Conservation (phyloP, 1,139 yeast species). For the Yamadazyma blattariae region DNA sequence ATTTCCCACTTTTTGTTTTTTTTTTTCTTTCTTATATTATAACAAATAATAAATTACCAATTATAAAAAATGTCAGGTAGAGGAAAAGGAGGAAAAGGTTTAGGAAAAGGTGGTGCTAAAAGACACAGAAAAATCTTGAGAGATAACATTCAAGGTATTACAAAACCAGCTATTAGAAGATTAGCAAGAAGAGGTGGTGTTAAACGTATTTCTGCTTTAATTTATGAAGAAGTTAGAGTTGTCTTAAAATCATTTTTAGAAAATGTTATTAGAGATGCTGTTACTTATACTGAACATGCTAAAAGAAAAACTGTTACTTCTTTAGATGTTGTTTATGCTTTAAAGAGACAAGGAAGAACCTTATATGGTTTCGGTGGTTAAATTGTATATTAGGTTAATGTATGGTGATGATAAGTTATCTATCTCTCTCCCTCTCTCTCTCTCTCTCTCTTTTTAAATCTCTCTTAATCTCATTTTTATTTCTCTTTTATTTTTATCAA, state of each 20-base stretch:
- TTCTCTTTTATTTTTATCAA: too few relatives aligned
- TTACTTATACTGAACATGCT: constrained; percentile 99
- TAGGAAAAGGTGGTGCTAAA: constrained; percentile 99
- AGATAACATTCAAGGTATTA: constrained; percentile 99
- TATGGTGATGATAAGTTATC: constrained; percentile 8
- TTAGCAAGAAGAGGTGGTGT: constrained; percentile 99
- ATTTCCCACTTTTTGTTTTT: constrained; percentile 9
- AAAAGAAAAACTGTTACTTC: constrained; percentile 99
- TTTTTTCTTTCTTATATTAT: constrained; percentile 5
- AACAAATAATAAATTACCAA: constrained; percentile 1
- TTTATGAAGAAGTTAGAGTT: constrained; percentile 98
- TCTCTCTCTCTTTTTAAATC: neutral
- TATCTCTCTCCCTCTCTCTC: neutral
- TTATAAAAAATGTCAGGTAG: constrained; percentile 99
- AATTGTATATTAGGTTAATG: constrained; percentile 13
- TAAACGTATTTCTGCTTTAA: constrained; percentile 98
- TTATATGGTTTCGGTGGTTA: constrained; percentile 99
- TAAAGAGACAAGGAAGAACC: constrained; percentile 99
- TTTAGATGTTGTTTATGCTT: constrained; percentile 97
- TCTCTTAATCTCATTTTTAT: too few relatives aligned
- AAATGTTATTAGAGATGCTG: constrained; percentile 98
- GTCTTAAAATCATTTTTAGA: constrained; percentile 95
- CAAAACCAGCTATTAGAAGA: constrained; percentile 99
- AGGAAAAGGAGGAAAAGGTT: constrained; percentile 99
- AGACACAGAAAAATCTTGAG: constrained; percentile 99